Conservation (phyloP, 2,329 filamentous ascomycete species). For the Colletotrichum navitas region DNA sequence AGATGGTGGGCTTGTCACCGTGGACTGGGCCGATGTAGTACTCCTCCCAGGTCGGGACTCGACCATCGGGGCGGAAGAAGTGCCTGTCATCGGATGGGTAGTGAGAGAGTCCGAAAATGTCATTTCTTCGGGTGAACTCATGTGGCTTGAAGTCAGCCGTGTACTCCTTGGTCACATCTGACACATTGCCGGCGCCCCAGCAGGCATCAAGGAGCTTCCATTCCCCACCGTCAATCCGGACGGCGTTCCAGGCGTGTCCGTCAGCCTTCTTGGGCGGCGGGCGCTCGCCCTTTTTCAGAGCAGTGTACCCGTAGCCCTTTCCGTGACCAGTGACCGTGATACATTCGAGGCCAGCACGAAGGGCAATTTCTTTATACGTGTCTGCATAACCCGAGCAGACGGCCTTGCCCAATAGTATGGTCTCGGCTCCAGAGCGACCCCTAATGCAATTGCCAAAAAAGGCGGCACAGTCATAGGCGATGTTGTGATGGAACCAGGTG, state of each 20-base stretch:
- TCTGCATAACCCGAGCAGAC: slow-evolving; percentile 94
- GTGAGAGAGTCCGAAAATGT: slow-evolving; percentile 84
- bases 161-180: slow-evolving; percentile 67
- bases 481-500: slow-evolving; percentile 95
- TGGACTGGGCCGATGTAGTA: slow-evolving; percentile 76
- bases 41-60: slow-evolving; percentile 80
- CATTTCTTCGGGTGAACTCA: slow-evolving; percentile 74
- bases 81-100: slow-evolving; percentile 77
- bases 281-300: slow-evolving; percentile 72
- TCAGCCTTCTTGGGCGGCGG: slow-evolving; percentile 72
- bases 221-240: slow-evolving; percentile 84
- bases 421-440: slow-evolving; percentile 76
- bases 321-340: slow-evolving; percentile 82
- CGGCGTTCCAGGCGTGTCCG: slow-evolving; percentile 93
- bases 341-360: slow-evolving; percentile 82
- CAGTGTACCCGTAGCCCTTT: slow-evolving; percentile 83
- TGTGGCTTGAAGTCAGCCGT: slow-evolving; percentile 75
- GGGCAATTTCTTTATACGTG: slow-evolving; percentile 83
- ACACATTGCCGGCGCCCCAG: slow-evolving; percentile 87
- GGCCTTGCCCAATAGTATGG: slow-evolving; percentile 81
- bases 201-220: slow-evolving; percentile 95
- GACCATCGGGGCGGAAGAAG: slow-evolving; percentile 82
- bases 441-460: slow-evolving; percentile 82
- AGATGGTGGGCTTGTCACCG: slow-evolving; percentile 63
- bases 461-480: slow-evolving; percentile 83